phyloP scores from a whole-genome alignment of 805 yeast species.

The Candida rishiriensis region DNA sequence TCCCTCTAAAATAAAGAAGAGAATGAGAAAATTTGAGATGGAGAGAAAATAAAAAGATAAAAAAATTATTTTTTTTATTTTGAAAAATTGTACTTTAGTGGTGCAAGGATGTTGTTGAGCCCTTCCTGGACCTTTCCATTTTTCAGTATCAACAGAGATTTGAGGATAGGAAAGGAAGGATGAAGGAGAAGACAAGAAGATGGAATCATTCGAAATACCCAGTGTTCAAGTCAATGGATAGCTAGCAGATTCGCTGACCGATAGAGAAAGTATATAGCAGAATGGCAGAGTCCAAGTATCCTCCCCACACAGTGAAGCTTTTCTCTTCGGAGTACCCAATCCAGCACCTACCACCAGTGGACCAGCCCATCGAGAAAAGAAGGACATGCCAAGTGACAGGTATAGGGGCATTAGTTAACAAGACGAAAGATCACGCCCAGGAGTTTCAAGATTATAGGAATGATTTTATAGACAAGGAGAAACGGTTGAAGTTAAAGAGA shows the following conservation, averaged over 20 bases:
- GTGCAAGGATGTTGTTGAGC: no score
- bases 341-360: slow-evolving; percentile 44
- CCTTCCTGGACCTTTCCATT: no score
- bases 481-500: slow-evolving; percentile 22
- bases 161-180: background rate
- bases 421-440: slow-evolving; percentile 26
- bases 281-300: slow-evolving; percentile 22
- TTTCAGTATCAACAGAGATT: no score
- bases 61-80: background rate
- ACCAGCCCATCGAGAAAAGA: slow-evolving; percentile 44
- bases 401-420: slow-evolving; percentile 31
- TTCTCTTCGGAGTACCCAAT: slow-evolving; percentile 57
- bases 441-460: slow-evolving; percentile 17
- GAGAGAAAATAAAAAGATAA: background rate
- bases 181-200: background rate
- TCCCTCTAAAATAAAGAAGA: background rate
- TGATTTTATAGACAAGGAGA: slow-evolving; percentile 20
- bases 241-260: background rate
- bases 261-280: background rate
- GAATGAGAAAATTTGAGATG: background rate
- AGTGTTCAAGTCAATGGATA: background rate
- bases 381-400: slow-evolving; percentile 45
- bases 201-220: no score
- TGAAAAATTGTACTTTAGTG: background rate
- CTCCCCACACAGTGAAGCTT: slow-evolving; percentile 39